Base-by-base conservation (phyloP, 1,284 basidiomycete species). In the Chalciporus sp. region DNA sequence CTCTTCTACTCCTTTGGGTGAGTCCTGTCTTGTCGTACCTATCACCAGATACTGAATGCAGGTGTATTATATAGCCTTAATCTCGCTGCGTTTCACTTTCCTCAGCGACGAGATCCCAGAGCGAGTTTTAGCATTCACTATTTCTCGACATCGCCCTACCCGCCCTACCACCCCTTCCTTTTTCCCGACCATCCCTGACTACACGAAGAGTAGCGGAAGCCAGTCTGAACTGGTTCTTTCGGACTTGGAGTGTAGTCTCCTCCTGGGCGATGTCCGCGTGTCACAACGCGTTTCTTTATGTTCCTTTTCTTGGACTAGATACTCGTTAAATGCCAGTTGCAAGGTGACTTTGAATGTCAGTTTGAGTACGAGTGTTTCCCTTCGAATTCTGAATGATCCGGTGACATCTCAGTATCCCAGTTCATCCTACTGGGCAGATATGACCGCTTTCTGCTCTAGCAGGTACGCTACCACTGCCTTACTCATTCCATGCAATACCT, bases 181-280 rank as follows among this genome's bases (percentile, higher is more conserved):
- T 23, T 26, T 20, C 27, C 26, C 31, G 11, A 29, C 16, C 33
- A 28, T 28, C 51, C 7, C n/a, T 17, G 26, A 42, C 37, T 55
- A 41, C n/a, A 37, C 20, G 23, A 14, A 44, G 42, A 41, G 40
- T 42, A 49, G 7, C 42, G 46, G 53, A 45, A 58, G 56, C 42
- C 17, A 39, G 49, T 4, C 12, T 20, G 19, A 9, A 6, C 23
- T 23, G 23, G 23, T 23, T 23, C 23, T 23, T 23, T 23, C 23
- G 23, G 29, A 7, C 39, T 46, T 4, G 12, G 7, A 16, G 4
- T 58, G 56, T 41, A 42, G 50, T 35, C 2, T 29, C n/a, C 42
- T 44, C 19, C 31, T 8, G 26, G 29, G 37, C 42, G 51, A 58
- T 41, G 41, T 58, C 29, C 45, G 33, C 44, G 40, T 20, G n/a